Evolutionary conservation across 192 early-diverging fungal species (phyloP).

Genomic region (Coemansia sp.): DNA sequence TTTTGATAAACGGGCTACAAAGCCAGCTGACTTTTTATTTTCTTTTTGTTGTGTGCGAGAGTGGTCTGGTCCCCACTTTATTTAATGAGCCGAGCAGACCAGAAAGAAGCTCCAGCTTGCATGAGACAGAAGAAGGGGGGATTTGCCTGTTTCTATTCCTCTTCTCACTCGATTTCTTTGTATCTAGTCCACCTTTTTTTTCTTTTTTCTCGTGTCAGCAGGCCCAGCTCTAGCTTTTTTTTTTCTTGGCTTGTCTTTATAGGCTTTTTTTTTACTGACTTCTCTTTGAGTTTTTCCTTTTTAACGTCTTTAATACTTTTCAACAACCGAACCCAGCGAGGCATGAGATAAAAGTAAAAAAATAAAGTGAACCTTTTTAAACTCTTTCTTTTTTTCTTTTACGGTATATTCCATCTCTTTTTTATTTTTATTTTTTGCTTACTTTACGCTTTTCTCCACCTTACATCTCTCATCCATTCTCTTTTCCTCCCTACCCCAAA

Average conservation of each 20-base stretch:
- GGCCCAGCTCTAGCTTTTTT: neutral
- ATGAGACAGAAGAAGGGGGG: neutral
- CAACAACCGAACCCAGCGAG: too few species aligned
- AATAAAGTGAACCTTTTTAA: too few species aligned
- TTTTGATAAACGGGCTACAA: neutral
- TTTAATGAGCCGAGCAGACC: neutral
- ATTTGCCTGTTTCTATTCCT: neutral
- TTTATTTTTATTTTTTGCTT: too few species aligned
- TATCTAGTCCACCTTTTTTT: neutral
- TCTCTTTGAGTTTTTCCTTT: too few species aligned
- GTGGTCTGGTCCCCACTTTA: neutral
- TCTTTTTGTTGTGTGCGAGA: neutral
- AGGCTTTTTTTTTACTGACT: too few species aligned
- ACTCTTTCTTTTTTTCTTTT: slow-evolving; percentile 2
- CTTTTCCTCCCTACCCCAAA: neutral
- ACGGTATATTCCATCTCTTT: neutral
- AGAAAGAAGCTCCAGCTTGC: neutral
- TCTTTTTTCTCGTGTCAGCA: neutral
- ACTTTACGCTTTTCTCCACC: neutral
- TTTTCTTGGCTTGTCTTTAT: neutral
- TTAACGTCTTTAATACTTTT: too few species aligned
- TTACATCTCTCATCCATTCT: neutral
- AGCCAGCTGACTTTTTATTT: neutral
- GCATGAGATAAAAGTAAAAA: too few species aligned
- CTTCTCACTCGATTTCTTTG: neutral